Base-by-base conservation (phyloP, 331 rosid genomes). In the Acacia pycnantha region DNA sequence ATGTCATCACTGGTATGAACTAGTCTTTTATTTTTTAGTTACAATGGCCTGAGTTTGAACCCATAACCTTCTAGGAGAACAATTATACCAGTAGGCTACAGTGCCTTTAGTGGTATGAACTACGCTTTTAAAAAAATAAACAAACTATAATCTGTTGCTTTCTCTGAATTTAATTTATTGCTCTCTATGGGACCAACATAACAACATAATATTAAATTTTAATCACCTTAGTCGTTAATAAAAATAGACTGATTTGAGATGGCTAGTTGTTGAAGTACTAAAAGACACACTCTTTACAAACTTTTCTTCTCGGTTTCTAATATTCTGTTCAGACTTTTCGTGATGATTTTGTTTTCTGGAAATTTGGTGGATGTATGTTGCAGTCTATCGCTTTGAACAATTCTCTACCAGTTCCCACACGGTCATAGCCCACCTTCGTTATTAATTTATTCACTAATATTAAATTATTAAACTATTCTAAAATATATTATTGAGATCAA, bases 1-100 rank as follows among this genome's bases (percentile, higher is more conserved):
- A 95, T 77, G 96, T 95, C 6, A 65, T 95, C 79, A 95, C 94
- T 3, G 98, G 98, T 94, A 92, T 66, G 81, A 24, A 16, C 21
- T 15, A 15, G 6, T 33, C 37, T 4, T 31, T 33, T 33, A 33
- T 3, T 33, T 33, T 33, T 33, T 33, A 33, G 37, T 33, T 33
- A 33, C 37, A 33, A 33, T 33, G 37, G 37, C 37, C 37, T 33
- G 4, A 33, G 37, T 33, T 33, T 33, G 37, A 33, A 3, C 37
- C 33, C 37, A 5, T 33, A 5, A 33, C 0, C 3, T 33, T 33
- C 37, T 33, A 33, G 5, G 5, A 4, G 37, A 33, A 29, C 33
- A 29, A 29, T 29, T 1, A 29, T 29, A 29, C 33, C 33, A 29
- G 33, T 29, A 29, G 33, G 33, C 33, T 29, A 29, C 33, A 29